Evolutionary conservation across 805 yeast genomes (phyloP).

Genomic region (Tetrapisispora arboricola): DNA sequence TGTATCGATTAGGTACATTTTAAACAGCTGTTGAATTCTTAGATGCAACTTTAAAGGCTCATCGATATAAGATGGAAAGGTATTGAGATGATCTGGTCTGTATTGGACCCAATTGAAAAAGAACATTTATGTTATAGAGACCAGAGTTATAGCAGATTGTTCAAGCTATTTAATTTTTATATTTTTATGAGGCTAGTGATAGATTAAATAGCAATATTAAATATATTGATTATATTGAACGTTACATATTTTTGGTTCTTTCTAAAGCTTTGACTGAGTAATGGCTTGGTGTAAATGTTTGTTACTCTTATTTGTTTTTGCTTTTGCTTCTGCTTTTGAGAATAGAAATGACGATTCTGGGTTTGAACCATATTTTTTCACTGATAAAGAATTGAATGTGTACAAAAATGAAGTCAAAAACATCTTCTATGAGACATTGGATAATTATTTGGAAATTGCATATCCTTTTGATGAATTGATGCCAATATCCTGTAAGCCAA

Average conservation of each 20-base stretch:
- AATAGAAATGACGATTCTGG: not conserved
- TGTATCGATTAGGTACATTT: not conserved
- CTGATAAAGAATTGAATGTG: conserved; percentile 20
- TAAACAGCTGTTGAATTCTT: not conserved
- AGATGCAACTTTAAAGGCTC: not conserved
- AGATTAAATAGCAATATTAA: too few relatives aligned
- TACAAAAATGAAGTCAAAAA: conserved; percentile 38
- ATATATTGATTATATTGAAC: too few relatives aligned
- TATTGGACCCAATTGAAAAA: too few relatives aligned
- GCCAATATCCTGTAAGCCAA: conserved; percentile 63
- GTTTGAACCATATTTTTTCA: conserved; percentile 16
- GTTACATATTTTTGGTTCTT: not conserved
- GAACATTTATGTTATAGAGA: too few relatives aligned
- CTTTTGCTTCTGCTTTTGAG: too few relatives aligned
- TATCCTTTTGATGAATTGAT: conserved; percentile 75
- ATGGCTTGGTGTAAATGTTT: not conserved
- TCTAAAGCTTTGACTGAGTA: not conserved
- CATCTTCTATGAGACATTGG: conserved; percentile 68
- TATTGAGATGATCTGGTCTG: too few relatives aligned
- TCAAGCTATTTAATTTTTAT: too few relatives aligned
- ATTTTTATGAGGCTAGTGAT: too few relatives aligned
- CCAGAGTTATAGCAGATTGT: too few relatives aligned
- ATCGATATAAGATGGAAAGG: not conserved
- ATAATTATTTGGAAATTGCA: conserved; percentile 54
- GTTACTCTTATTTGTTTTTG: too few relatives aligned